A percentile compares a stretch with the other conserved stretches of the same genome.
phyloP scores from a whole-genome alignment of 805 yeast species.

The Candida golubevii region DNA sequence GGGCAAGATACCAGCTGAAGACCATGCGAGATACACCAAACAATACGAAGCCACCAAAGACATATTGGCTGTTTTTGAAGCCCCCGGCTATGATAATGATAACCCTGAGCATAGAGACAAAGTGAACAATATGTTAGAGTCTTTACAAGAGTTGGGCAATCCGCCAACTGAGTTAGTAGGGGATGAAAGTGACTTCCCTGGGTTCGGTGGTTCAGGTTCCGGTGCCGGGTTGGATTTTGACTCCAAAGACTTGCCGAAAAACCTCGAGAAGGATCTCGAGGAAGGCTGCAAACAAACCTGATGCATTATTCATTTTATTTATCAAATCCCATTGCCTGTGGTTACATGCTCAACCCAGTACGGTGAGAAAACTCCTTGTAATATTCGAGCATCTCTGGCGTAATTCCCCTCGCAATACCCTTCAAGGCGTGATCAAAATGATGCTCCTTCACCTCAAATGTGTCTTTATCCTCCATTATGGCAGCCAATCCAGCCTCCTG shows the following conservation, averaged over 20 bases:
- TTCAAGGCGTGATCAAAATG: conserved; percentile 72
- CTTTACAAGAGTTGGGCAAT: conserved; percentile 70
- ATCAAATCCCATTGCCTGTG: no score
- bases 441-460: conserved; percentile 47
- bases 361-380: conserved; percentile 52
- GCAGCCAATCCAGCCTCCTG: conserved; percentile 97
- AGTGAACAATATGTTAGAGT: conserved; percentile 57
- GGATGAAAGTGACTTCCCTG: conserved; percentile 46
- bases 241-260: conserved; percentile 52
- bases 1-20: conserved; percentile 40
- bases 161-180: conserved; percentile 77
- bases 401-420: conserved; percentile 73
- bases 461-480: conserved; percentile 68
- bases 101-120: conserved; percentile 41
- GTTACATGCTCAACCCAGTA: conserved; percentile 27
- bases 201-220: conserved; percentile 40
- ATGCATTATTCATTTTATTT: background rate
- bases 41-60: conserved; percentile 61
- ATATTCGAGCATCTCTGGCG: conserved; percentile 77
- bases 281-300: conserved; percentile 51
- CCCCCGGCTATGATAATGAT: conserved; percentile 54
- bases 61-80: conserved; percentile 66
- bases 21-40: conserved; percentile 48
- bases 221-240: conserved; percentile 42
- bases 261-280: conserved; percentile 49